Evolutionary conservation across 306 rosid genomes (phyloP).

Genomic region (Cucumis sativus): Cucumber_9930_V3 NC_026655.2:6920001-6920500

Average conservation of each 20-base stretch:
- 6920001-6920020: too few relatives aligned
- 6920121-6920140: slow-evolving; percentile 22
- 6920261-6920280: slow-evolving; percentile 3
- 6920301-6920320: slow-evolving; percentile 11
- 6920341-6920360: slow-evolving; percentile 13
- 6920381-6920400: slow-evolving; percentile 42
- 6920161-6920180: slow-evolving; percentile 17
- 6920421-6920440: slow-evolving; percentile 20
- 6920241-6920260: neutral
- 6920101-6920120: slow-evolving; percentile 34
- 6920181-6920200: slow-evolving; percentile 24
- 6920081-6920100: slow-evolving; percentile 47
- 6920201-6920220: neutral
- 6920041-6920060: slow-evolving; percentile 41
- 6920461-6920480: slow-evolving; percentile 23
- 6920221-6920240: too few relatives aligned
- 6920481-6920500: slow-evolving; percentile 16
- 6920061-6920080: slow-evolving; percentile 27
- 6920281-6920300: slow-evolving; percentile 39
- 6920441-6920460: slow-evolving; percentile 16
- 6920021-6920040: slow-evolving; percentile 32
- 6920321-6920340: slow-evolving; percentile 15
- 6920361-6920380: slow-evolving; percentile 47
- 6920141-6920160: neutral
- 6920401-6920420: slow-evolving; percentile 29